Percentiles rank a stretch among this genome's conserved stretches.
These are phyloP conservation scores for Alloteropsis semialata DNA, from an alignment of 176 grass and related monocot species.

Conservation along the genomic window DNA sequence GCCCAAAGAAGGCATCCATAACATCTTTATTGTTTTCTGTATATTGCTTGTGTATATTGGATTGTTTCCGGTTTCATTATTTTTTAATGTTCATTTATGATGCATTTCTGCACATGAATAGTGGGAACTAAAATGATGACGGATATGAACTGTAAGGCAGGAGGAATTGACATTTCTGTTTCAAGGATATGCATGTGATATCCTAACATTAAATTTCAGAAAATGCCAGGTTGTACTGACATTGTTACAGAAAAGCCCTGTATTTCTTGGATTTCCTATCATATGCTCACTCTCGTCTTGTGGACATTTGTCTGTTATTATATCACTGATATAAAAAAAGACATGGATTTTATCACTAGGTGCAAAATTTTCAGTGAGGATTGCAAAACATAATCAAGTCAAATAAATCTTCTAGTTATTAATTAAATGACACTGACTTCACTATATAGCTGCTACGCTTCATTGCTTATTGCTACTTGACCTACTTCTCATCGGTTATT, in stretches of 20 bases:
- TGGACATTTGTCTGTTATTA: neutral
- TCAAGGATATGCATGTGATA: neutral
- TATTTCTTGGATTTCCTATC: neutral
- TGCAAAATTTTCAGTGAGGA: neutral
- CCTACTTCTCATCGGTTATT: neutral
- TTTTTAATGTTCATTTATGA: neutral
- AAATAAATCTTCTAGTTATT: constrained; percentile 2
- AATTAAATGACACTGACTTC: neutral
- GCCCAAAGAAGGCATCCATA: too few relatives aligned
- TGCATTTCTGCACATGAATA: neutral
- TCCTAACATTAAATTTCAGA: neutral
- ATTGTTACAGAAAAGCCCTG: neutral
- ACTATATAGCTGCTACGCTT: neutral
- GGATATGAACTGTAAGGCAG: neutral
- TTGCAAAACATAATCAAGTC: neutral
- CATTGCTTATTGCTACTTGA: neutral
- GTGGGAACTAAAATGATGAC: neutral
- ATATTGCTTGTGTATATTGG: neutral
- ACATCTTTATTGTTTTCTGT: neutral
- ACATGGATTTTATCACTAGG: neutral
- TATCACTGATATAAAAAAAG: neutral
- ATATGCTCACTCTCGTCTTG: neutral
- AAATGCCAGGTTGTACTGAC: neutral
- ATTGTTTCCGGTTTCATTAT: neutral
- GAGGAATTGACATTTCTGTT: neutral